Evolutionary conservation across 352 stramenopile genomes (phyloP).

Genomic region (Phytophthora multivora): DNA sequence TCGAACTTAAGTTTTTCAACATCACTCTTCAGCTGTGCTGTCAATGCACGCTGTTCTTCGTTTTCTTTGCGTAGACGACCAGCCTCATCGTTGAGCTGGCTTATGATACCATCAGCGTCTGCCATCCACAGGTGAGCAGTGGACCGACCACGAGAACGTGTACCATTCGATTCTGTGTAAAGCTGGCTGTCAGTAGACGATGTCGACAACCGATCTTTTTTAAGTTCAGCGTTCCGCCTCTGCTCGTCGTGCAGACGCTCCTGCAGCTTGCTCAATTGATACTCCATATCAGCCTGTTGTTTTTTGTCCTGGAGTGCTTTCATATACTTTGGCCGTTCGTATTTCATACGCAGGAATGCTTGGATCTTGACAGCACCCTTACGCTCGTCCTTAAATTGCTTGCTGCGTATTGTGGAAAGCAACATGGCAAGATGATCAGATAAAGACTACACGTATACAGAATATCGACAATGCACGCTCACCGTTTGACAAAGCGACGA

Average conservation of each 20-base stretch:
- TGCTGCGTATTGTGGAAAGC: constrained; percentile 27
- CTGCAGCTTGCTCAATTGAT: constrained; percentile 61
- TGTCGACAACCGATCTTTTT: constrained; percentile 47
- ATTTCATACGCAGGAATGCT: constrained; percentile 68
- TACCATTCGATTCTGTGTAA: constrained; percentile 44
- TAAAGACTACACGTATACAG: background rate
- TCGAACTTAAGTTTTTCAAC: constrained; percentile 75
- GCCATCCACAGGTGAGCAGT: constrained; percentile 85
- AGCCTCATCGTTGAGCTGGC: constrained; percentile 73
- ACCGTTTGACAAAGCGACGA: constrained; percentile 69
- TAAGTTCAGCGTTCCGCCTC: constrained; percentile 58
- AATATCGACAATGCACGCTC: background rate
- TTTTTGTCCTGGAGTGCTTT: constrained; percentile 57
- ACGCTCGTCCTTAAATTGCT: constrained; percentile 58
- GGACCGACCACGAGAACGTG: constrained; percentile 58
- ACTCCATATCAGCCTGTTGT: constrained; percentile 62
- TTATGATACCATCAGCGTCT: constrained; percentile 85
- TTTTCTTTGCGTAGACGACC: constrained; percentile 77
- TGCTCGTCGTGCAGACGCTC: constrained; percentile 69
- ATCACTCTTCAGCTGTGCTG: constrained; percentile 63
- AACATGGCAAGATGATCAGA: constrained; percentile 3
- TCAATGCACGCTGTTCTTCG: constrained; percentile 62
- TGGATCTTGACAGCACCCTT: constrained; percentile 65
- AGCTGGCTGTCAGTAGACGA: constrained; percentile 50
- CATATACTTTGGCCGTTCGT: constrained; percentile 60